A percentile compares a stretch with the other conserved stretches of the same genome.
Conservation (phyloP, 2,329 filamentous ascomycete species). For the Cladosporium sp. region DNA sequence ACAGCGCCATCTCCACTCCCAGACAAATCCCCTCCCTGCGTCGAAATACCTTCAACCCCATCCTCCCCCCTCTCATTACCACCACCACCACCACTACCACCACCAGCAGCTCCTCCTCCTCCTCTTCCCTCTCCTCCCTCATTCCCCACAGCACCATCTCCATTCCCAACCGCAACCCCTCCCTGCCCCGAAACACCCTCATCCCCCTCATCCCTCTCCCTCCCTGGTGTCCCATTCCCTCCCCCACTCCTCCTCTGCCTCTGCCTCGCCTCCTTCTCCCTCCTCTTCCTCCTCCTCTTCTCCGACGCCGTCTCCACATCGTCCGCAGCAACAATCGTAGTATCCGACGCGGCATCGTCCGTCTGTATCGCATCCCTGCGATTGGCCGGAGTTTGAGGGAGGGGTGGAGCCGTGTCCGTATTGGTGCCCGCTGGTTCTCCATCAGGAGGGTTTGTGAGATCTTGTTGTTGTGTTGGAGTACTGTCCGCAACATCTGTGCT, state of each 20-base stretch:
- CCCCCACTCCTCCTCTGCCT: too few relatives aligned
- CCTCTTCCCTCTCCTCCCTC: too few relatives aligned
- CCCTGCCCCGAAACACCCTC: background rate
- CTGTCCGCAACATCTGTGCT: background rate
- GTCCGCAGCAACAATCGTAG: background rate
- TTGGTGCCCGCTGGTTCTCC: background rate
- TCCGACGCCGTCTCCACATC: background rate
- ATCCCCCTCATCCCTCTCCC: background rate
- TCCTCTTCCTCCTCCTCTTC: background rate
- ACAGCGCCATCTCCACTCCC: background rate
- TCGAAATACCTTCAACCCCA: background rate
- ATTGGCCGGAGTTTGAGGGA: background rate
- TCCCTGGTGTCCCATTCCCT: too few relatives aligned
- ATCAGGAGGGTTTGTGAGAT: background rate
- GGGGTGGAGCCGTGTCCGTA: background rate
- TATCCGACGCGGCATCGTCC: background rate
- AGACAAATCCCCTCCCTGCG: background rate
- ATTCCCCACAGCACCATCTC: background rate
- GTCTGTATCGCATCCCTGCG: background rate
- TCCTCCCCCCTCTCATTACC: background rate
- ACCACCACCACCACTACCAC: background rate
- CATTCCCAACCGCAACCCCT: background rate
- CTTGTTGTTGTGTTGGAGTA: background rate
- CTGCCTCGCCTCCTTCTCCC: background rate
- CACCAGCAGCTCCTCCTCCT: too few relatives aligned